These are phyloP conservation scores for Arabidopsis thaliana DNA, from an alignment of 345 rosid species.

Conservation along the genomic window TAIR10.1 NC_003071.7:1582001-1582500, in stretches of 20 bases:
- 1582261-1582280: neutral
- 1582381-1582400: constrained; percentile 90
- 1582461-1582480: neutral
- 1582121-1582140: constrained; percentile 94
- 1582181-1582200: constrained; percentile 43
- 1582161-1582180: constrained; percentile 78
- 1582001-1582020: constrained; percentile 86
- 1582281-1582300: neutral
- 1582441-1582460: constrained; percentile 1
- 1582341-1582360: constrained; percentile 93
- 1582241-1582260: constrained; percentile 2
- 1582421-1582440: constrained; percentile 5
- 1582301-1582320: constrained; percentile 54
- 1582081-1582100: constrained; percentile 31
- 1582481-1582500: constrained; percentile 68
- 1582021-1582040: constrained; percentile 74
- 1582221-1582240: constrained; percentile 9
- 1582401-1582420: constrained; percentile 28
- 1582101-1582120: constrained; percentile 59
- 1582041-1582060: constrained; percentile 13
- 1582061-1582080: neutral
- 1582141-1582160: constrained; percentile 93
- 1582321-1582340: constrained; percentile 79
- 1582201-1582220: constrained; percentile 28
- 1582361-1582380: constrained; percentile 88